These are phyloP conservation scores for Lagerstroemia speciosa DNA, from an alignment of 345 rosid genomes.

Conservation along the genomic window DNA sequence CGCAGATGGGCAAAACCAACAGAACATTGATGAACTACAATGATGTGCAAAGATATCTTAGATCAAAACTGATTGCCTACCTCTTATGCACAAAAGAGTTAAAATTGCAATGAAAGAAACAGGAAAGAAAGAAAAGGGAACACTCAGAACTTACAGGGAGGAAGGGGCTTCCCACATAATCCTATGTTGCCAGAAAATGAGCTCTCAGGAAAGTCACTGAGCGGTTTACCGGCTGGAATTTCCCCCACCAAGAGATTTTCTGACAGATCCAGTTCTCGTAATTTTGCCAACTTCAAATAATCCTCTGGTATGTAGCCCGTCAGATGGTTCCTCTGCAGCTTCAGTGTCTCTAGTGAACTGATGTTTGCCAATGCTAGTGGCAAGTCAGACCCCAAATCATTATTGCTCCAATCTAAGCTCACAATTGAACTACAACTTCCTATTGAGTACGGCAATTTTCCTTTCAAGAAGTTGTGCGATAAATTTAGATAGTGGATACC, in stretches of 20 bases:
- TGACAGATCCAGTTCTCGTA: constrained; percentile 39
- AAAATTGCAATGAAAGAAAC: background rate
- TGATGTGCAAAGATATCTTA: background rate
- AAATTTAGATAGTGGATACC: constrained; percentile 30
- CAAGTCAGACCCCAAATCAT: constrained; percentile 25
- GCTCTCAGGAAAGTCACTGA: constrained; percentile 35
- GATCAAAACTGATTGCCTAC: background rate
- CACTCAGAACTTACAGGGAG: constrained; percentile 24
- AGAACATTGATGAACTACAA: background rate
- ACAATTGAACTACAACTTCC: constrained; percentile 20
- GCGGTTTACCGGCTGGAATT: constrained; percentile 41
- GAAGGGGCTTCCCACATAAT: constrained; percentile 50
- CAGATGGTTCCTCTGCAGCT: constrained; percentile 40
- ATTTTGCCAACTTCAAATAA: constrained; percentile 33
- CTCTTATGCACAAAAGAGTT: background rate
- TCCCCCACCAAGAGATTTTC: constrained; percentile 42
- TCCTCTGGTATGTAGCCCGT: constrained; percentile 31
- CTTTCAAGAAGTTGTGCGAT: constrained; percentile 26
- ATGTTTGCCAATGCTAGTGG: constrained; percentile 27
- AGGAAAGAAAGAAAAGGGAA: background rate
- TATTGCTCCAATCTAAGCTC: constrained; percentile 37
- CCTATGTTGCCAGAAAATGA: constrained; percentile 42
- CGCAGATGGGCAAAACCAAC: constrained; percentile 45
- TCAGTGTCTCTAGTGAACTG: constrained; percentile 31
- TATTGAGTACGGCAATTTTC: constrained; percentile 18